Percentiles rank a stretch among this genome's conserved stretches.
Evolutionary conservation across 192 early-diverging fungal species (phyloP).

Genomic region (Diversispora eburnea): DNA sequence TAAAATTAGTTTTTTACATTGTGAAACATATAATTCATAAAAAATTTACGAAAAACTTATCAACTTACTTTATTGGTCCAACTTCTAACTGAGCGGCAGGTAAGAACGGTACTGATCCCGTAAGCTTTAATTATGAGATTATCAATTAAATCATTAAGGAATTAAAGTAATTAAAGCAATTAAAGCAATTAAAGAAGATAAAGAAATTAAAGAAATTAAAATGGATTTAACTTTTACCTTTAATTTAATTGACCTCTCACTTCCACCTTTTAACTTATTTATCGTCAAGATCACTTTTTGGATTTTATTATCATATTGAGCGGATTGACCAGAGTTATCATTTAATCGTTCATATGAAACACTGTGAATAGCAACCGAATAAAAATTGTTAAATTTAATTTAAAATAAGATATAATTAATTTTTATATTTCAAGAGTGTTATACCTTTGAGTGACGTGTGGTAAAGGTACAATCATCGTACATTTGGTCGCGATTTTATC

Average conservation of each 20-base stretch:
- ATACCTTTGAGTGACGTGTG: conserved; percentile 8
- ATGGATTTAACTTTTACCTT: neutral
- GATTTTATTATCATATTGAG: conserved; percentile 5
- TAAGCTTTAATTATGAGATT: neutral
- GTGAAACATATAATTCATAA: too few species aligned
- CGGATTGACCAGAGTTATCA: neutral
- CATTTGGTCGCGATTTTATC: neutral
- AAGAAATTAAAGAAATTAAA: too few species aligned
- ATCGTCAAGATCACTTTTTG: conserved; percentile 17
- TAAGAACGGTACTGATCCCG: neutral
- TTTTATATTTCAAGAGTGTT: neutral
- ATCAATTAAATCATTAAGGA: too few species aligned
- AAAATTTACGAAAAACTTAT: neutral
- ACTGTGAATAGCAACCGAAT: neutral
- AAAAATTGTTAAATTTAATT: neutral
- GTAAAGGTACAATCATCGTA: conserved; percentile 11
- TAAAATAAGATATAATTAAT: neutral
- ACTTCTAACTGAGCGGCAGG: conserved; percentile 1
- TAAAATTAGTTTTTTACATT: too few species aligned
- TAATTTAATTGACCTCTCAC: conserved; percentile 8
- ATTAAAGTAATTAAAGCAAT: neutral
- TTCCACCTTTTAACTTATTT: conserved; percentile 17
- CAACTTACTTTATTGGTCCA: conserved; percentile 19
- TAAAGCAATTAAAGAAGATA: neutral
- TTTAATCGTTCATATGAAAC: neutral